Evolutionary conservation across 768 basidiomycete species (phyloP).

Genomic region (Suillus alpinus): DNA sequence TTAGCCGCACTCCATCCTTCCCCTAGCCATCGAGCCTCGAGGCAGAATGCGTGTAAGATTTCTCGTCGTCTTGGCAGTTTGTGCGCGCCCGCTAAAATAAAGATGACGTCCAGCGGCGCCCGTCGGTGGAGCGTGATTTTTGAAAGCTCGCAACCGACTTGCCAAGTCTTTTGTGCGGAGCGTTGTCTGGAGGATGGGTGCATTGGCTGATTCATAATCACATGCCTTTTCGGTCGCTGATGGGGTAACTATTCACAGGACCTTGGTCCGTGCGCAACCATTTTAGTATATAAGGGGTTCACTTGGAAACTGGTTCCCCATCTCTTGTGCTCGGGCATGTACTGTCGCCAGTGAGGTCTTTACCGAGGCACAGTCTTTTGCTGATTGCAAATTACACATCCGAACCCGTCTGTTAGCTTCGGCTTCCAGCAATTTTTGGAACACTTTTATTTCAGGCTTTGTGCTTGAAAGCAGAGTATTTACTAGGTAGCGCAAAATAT

Average conservation of each 20-base stretch:
- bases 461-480: not conserved
- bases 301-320: conserved; percentile 30
- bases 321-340: conserved; percentile 96
- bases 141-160: not conserved
- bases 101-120: not conserved
- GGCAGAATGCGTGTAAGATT: not conserved
- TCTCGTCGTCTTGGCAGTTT: not conserved
- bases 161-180: not conserved
- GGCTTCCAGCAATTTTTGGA: conserved; percentile 92
- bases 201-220: not conserved
- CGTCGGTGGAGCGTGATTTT: not conserved
- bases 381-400: conserved; percentile 96
- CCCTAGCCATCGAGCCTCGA: not conserved
- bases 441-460: conserved; percentile 28
- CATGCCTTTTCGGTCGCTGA: not conserved
- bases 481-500: not conserved
- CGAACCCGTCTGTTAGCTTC: conserved; percentile 89
- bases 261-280: conserved; percentile 49
- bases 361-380: conserved; percentile 93
- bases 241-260: not conserved
- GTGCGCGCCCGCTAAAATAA: not conserved
- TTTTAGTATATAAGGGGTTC: conserved; percentile 32
- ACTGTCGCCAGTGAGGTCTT: conserved; percentile 94
- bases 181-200: not conserved
- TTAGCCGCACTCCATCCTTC: not conserved